These are phyloP conservation scores for Eucalyptus regnans DNA, from an alignment of 345 rosid species.

Conservation along the genomic window DNA sequence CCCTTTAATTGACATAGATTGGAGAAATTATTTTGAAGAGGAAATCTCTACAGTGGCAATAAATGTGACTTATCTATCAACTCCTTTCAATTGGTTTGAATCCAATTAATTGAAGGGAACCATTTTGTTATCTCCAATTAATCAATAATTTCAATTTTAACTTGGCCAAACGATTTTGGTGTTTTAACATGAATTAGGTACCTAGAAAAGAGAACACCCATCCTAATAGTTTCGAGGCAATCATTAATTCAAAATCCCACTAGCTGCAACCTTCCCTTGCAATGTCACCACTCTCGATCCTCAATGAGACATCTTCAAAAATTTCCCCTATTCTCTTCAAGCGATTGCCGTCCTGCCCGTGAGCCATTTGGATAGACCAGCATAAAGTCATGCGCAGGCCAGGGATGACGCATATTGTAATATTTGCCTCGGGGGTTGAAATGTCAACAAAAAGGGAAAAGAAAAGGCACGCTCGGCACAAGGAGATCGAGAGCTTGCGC, in stretches of 20 bases:
- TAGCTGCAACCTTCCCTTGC: background rate
- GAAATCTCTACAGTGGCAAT: too few relatives aligned
- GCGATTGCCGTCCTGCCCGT: fast-evolving
- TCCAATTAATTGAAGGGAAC: too few relatives aligned
- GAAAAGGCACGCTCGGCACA: too few relatives aligned
- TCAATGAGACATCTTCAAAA: background rate
- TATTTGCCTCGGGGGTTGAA: too few relatives aligned
- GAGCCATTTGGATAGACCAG: background rate
- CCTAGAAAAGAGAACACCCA: background rate
- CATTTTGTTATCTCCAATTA: too few relatives aligned
- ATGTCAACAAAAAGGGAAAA: too few relatives aligned
- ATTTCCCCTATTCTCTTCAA: background rate
- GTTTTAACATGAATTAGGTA: background rate
- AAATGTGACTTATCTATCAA: too few relatives aligned
- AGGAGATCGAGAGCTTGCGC: too few relatives aligned
- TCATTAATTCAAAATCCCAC: background rate
- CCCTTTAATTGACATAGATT: too few relatives aligned
- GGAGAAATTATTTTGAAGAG: too few relatives aligned
- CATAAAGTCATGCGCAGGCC: background rate
- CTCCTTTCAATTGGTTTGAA: too few relatives aligned
- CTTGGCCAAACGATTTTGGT: background rate
- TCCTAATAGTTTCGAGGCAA: background rate
- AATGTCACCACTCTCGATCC: background rate
- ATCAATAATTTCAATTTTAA: background rate
- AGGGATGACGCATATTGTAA: background rate